A percentile compares a stretch with the other conserved stretches of the same genome.
Conservation (phyloP, 495 filamentous ascomycete species). For the Xylaria nigripes region DNA sequence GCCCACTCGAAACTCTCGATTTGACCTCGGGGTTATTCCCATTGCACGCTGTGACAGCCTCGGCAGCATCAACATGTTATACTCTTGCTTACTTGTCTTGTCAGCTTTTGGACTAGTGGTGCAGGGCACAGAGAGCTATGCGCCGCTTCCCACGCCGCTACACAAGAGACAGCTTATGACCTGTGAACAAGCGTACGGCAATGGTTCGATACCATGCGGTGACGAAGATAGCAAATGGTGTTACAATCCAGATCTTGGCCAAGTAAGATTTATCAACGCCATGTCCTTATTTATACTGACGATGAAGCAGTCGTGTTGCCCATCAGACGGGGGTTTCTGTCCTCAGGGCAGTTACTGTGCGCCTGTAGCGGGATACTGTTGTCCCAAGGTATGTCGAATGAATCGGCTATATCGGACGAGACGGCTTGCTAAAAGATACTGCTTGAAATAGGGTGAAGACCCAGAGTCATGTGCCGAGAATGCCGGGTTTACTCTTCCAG, state of each 20-base stretch:
- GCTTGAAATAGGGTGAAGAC: constrained; percentile 27
- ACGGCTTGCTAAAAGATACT: constrained; percentile 10
- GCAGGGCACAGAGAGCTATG: constrained; percentile 10
- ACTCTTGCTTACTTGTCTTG: constrained; percentile 2
- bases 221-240: constrained; percentile 25
- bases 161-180: constrained; percentile 19
- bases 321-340: constrained; percentile 32
- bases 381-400: constrained; percentile 26
- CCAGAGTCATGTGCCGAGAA: constrained; percentile 28
- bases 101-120: constrained; percentile 9
- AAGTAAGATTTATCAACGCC: constrained; percentile 18
- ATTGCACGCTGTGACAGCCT: not conserved
- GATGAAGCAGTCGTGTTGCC: constrained; percentile 29
- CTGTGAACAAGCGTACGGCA: constrained; percentile 33
- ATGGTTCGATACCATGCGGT: constrained; percentile 29
- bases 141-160: constrained; percentile 1
- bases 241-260: constrained; percentile 28
- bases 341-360: constrained; percentile 31
- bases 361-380: constrained; percentile 36
- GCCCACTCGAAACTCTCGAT: not conserved
- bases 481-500: constrained; percentile 27
- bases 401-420: not conserved
- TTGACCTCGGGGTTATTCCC: not conserved
- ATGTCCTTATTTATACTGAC: constrained; percentile 8
- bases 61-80: not conserved